Evolutionary conservation across 495 filamentous ascomycete species (phyloP).

Genomic region (Neurospora tetraspora): DNA sequence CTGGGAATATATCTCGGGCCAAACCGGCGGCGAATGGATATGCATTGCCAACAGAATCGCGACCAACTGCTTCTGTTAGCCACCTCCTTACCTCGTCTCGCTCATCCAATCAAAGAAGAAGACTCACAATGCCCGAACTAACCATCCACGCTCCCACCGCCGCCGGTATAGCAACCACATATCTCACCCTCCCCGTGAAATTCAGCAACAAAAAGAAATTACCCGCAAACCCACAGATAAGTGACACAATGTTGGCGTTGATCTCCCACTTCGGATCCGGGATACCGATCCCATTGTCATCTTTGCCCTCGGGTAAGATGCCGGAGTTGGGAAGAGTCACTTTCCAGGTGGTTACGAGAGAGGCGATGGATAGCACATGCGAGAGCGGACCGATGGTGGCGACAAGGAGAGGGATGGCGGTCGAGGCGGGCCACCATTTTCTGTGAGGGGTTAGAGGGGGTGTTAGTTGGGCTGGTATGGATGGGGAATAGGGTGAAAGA

Average conservation of each 20-base stretch:
- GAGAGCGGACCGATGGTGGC: slow-evolving; percentile 64
- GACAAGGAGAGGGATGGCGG: slow-evolving; percentile 62
- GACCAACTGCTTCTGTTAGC: slow-evolving; percentile 37
- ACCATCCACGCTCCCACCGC: slow-evolving; percentile 62
- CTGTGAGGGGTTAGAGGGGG: background rate
- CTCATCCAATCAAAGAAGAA: background rate
- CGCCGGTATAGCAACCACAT: slow-evolving; percentile 61
- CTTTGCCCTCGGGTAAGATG: slow-evolving; percentile 30
- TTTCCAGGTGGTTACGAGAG: slow-evolving; percentile 59
- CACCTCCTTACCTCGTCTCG: background rate
- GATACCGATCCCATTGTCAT: slow-evolving; percentile 42
- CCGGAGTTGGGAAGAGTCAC: slow-evolving; percentile 28
- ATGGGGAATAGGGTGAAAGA: background rate
- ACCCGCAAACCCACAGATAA: slow-evolving; percentile 56
- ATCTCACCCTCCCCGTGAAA: slow-evolving; percentile 63
- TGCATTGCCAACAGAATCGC: slow-evolving; percentile 51
- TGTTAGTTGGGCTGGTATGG: background rate
- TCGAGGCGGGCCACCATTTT: slow-evolving; percentile 70
- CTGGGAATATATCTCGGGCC: slow-evolving; percentile 57
- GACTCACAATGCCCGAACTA: slow-evolving; percentile 53
- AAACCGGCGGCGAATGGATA: slow-evolving; percentile 47
- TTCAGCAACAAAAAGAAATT: slow-evolving; percentile 69
- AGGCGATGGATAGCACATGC: slow-evolving; percentile 67
- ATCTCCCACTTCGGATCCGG: slow-evolving; percentile 44
- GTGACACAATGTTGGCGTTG: slow-evolving; percentile 53